These are phyloP conservation scores for Penicillium simplicissimum DNA, from an alignment of 495 filamentous ascomycete species.

Conservation along the genomic window DNA sequence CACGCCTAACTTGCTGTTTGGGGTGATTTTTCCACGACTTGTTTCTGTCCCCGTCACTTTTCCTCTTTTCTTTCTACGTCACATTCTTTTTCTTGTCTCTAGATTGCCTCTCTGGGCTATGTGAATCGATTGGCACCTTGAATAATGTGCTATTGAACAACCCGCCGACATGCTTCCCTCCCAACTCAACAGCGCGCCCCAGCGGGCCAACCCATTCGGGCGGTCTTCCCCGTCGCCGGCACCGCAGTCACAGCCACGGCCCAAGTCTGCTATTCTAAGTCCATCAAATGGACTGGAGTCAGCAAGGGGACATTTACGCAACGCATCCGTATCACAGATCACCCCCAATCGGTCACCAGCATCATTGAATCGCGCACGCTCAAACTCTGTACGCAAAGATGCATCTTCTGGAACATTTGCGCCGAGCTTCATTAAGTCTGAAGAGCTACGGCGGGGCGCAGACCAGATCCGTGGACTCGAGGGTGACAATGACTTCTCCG, in stretches of 20 bases:
- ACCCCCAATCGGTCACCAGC: conserved; percentile 30
- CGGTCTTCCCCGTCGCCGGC: conserved; percentile 61
- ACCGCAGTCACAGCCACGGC: conserved; percentile 52
- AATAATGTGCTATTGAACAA: conserved; percentile 40
- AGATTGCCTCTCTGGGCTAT: conserved; percentile 16
- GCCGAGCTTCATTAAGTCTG: conserved; percentile 88
- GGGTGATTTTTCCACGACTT: conserved; percentile 8
- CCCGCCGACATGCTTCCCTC: conserved; percentile 45
- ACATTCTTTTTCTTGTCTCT: not conserved
- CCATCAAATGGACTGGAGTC: conserved; percentile 49
- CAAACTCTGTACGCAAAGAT: conserved; percentile 60
- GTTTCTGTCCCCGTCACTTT: conserved; percentile 7
- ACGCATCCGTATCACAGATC: conserved; percentile 55
- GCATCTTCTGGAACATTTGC: conserved; percentile 79
- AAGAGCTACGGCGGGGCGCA: conserved; percentile 63
- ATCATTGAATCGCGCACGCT: conserved; percentile 46
- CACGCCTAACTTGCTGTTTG: conserved; percentile 10
- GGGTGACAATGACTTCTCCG: conserved; percentile 96
- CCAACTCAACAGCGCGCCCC: conserved; percentile 48
- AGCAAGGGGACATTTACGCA: conserved; percentile 53
- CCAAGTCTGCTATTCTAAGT: conserved; percentile 71
- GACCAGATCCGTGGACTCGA: conserved; percentile 78
- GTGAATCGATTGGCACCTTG: conserved; percentile 14
- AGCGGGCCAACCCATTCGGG: conserved; percentile 77
- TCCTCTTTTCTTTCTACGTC: conserved; percentile 1